phyloP scores from a whole-genome alignment of 1,284 basidiomycete genomes.

The Microstroma glucosiphilum region DNA sequence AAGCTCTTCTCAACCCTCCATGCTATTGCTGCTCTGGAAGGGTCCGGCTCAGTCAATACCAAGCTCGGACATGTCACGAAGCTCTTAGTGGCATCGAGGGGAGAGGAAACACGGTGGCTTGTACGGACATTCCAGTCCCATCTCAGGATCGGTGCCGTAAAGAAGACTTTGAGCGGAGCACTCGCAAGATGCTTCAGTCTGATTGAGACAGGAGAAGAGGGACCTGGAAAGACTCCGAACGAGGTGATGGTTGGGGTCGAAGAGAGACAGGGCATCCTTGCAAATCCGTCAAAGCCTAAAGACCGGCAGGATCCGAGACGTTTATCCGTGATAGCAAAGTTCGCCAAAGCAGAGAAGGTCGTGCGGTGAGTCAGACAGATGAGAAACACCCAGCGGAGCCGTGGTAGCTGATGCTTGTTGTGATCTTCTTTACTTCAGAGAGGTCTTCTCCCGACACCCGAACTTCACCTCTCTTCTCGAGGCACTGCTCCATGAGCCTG shows the following conservation, averaged over 20 bases:
- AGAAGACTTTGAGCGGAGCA: constrained; percentile 73
- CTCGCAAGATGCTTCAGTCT: constrained; percentile 74
- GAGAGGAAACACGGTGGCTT: constrained; percentile 79
- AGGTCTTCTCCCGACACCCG: constrained; percentile 79
- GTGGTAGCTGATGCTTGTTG: not conserved
- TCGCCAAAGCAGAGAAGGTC: constrained; percentile 51
- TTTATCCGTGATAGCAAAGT: constrained; percentile 32
- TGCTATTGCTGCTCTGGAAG: constrained; percentile 54
- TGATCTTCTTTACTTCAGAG: constrained; percentile 50
- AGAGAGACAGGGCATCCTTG: constrained; percentile 35
- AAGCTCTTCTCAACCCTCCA: constrained; percentile 45
- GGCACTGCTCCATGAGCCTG: constrained; percentile 54
- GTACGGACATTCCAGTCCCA: constrained; percentile 75
- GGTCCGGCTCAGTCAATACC: constrained; percentile 66
- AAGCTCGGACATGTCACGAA: constrained; percentile 75
- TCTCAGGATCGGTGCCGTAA: constrained; percentile 72
- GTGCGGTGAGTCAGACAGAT: constrained; percentile 49
- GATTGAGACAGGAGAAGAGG: constrained; percentile 19
- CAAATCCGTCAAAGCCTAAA: constrained; percentile 45
- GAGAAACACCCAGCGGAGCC: not conserved
- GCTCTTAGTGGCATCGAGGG: constrained; percentile 72
- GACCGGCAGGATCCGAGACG: constrained; percentile 44
- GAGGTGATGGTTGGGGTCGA: constrained; percentile 4
- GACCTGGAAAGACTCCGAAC: not conserved
- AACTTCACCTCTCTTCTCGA: constrained; percentile 73